These are phyloP conservation scores for Populus nigra DNA, from an alignment of 345 rosid genomes.

Conservation along the genomic window DNA sequence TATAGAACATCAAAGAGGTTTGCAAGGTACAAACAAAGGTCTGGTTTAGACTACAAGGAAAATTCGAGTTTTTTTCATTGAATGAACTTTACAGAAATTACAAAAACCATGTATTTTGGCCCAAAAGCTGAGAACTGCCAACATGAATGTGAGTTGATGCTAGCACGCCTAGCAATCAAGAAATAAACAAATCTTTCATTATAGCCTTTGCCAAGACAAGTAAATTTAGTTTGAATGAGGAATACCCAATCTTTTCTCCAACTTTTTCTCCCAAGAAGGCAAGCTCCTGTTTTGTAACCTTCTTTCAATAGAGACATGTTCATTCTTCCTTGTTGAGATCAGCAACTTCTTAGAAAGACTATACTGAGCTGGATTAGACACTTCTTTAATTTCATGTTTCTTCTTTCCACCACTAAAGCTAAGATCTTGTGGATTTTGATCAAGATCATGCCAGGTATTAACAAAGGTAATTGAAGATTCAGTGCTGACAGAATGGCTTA, in stretches of 20 bases:
- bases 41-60: no score
- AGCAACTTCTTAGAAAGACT: constrained; percentile 36
- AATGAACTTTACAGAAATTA: neutral
- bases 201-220: neutral
- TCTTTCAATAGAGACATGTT: constrained; percentile 28
- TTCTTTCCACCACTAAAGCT: constrained; percentile 39
- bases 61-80: neutral
- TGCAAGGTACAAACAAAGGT: no score
- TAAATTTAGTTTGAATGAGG: neutral
- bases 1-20: neutral
- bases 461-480: constrained; percentile 17
- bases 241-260: neutral
- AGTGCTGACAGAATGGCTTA: constrained; percentile 31
- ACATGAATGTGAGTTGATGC: neutral
- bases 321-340: constrained; percentile 44
- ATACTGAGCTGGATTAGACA: constrained; percentile 27
- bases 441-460: constrained; percentile 17
- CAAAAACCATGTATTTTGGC: neutral
- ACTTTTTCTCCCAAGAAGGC: constrained; percentile 44
- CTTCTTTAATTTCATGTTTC: constrained; percentile 50
- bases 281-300: constrained; percentile 36
- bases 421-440: constrained; percentile 22
- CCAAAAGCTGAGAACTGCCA: neutral
- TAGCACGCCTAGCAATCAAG: neutral
- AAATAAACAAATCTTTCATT: neutral